Conservation (phyloP, 805 yeast species). For the Brettanomyces bruxellensis region DNA sequence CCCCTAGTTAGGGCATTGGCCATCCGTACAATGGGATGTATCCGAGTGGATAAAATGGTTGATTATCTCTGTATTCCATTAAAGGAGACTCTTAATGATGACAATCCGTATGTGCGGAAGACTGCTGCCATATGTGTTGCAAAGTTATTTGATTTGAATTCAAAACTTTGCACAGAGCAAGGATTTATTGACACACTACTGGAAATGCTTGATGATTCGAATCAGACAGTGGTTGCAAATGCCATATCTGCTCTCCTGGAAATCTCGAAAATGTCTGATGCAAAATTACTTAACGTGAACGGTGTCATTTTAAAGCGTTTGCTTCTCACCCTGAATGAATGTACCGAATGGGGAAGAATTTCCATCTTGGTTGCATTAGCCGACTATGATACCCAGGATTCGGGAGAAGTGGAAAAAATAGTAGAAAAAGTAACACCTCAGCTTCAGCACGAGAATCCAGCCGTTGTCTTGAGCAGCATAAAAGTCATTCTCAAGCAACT, state of each 20-base stretch:
- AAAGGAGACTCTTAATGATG: slow-evolving; percentile 76
- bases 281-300: slow-evolving; percentile 28
- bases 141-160: slow-evolving; percentile 79
- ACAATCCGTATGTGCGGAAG: slow-evolving; percentile 93
- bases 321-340: slow-evolving; percentile 82
- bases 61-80: slow-evolving; percentile 91
- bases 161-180: slow-evolving; percentile 72
- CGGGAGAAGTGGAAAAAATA: slow-evolving; percentile 70
- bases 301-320: slow-evolving; percentile 46
- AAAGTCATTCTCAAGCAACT: slow-evolving; percentile 71
- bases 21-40: slow-evolving; percentile 97
- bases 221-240: slow-evolving; percentile 97
- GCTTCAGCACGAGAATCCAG: slow-evolving; percentile 93
- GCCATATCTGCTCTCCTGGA: slow-evolving; percentile 82
- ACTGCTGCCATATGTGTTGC: slow-evolving; percentile 98
- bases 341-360: slow-evolving; percentile 98
- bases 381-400: slow-evolving; percentile 50
- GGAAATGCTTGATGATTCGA: slow-evolving; percentile 67
- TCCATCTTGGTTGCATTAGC: slow-evolving; percentile 76
- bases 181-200: slow-evolving; percentile 71
- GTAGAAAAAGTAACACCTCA: slow-evolving; percentile 90
- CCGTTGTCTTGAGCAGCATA: slow-evolving; percentile 81
- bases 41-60: slow-evolving; percentile 88
- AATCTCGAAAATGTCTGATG: slow-evolving; percentile 33
- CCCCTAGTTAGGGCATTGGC: slow-evolving; percentile 95